These are phyloP conservation scores for Allantophomopsis cytisporea DNA, from an alignment of 2,329 filamentous ascomycete species.

Conservation along the genomic window DNA sequence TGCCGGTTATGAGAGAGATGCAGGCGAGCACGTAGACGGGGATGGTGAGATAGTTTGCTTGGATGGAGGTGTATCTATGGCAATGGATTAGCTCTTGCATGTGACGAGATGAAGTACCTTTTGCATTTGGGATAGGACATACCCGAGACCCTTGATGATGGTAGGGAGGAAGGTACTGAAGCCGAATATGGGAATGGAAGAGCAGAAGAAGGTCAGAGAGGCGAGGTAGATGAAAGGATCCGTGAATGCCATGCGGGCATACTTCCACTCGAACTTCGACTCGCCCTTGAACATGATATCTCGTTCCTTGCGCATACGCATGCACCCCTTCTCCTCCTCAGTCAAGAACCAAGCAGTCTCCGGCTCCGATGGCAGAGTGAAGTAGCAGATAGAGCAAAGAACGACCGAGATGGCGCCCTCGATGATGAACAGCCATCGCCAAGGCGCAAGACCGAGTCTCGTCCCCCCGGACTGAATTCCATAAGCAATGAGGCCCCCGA, in stretches of 20 bases:
- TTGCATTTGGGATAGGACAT: conserved; percentile 28
- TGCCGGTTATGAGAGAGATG: conserved; percentile 34
- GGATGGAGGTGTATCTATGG: conserved; percentile 18
- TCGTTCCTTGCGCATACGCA: conserved; percentile 3
- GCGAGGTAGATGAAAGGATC: conserved; percentile 28
- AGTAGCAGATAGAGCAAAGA: conserved; percentile 20
- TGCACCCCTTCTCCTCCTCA: conserved; percentile 17
- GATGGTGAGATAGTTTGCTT: conserved; percentile 26
- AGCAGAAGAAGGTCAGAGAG: conserved; percentile 8
- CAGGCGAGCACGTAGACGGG: conserved; percentile 50
- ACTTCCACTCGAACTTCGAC: conserved; percentile 16
- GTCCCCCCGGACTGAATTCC: conserved; percentile 6
- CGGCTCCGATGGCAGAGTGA: conserved; percentile 30
- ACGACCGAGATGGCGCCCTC: not conserved
- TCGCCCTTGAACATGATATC: not conserved
- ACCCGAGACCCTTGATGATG: conserved; percentile 33
- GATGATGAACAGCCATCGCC: not conserved
- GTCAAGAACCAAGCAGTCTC: conserved; percentile 25
- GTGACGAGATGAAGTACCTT: not conserved
- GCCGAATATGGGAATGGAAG: conserved; percentile 7
- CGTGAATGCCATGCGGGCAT: conserved; percentile 24
- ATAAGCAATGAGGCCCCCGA: conserved; percentile 25
- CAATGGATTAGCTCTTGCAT: not conserved
- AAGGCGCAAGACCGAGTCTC: not conserved
- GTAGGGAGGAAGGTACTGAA: conserved; percentile 22